Evolutionary conservation across 2,329 filamentous ascomycete genomes (phyloP).

Genomic region (Seiridium unicorne): DNA sequence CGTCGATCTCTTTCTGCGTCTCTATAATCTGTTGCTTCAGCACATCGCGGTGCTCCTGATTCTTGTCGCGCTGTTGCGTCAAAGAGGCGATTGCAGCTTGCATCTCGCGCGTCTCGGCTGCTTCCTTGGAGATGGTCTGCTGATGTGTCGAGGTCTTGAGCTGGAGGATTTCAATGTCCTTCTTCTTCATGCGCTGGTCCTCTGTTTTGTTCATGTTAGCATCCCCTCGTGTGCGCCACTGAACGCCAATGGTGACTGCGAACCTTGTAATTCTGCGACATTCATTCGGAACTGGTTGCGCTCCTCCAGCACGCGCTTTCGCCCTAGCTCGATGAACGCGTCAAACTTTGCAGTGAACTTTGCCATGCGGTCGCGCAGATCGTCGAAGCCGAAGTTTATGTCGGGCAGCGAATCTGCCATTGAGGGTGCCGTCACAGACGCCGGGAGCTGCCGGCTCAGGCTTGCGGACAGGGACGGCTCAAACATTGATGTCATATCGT

Average conservation of each 20-base stretch:
- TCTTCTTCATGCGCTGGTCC: conserved; percentile 86
- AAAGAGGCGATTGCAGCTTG: conserved; percentile 59
- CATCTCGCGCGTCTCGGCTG: conserved; percentile 75
- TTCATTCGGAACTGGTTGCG: conserved; percentile 92
- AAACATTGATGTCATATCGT: conserved; percentile 57
- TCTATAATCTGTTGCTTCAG: conserved; percentile 63
- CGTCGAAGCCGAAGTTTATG: conserved; percentile 95
- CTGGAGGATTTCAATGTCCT: conserved; percentile 79
- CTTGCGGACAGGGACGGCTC: conserved; percentile 68
- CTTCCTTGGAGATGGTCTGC: conserved; percentile 73
- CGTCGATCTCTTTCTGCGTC: conserved; percentile 69
- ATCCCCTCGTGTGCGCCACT: not conserved
- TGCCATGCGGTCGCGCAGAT: conserved; percentile 90
- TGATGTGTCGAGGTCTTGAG: conserved; percentile 70
- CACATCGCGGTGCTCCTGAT: conserved; percentile 54
- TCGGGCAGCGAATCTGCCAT: conserved; percentile 79
- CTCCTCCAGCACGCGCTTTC: conserved; percentile 88
- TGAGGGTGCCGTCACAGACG: conserved; percentile 59
- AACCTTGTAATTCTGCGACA: conserved; percentile 86
- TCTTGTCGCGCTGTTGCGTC: conserved; percentile 58
- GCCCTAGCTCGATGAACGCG: conserved; percentile 86
- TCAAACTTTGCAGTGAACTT: conserved; percentile 91
- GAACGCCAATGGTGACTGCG: conserved; percentile 15
- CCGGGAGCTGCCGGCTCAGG: conserved; percentile 53
- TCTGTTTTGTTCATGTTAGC: conserved; percentile 50